Evolutionary conservation across 208 protist genomes (phyloP), one percentile per base, ranked within the genome.

Genomic region (Tritrichomonas foetus): DNA sequence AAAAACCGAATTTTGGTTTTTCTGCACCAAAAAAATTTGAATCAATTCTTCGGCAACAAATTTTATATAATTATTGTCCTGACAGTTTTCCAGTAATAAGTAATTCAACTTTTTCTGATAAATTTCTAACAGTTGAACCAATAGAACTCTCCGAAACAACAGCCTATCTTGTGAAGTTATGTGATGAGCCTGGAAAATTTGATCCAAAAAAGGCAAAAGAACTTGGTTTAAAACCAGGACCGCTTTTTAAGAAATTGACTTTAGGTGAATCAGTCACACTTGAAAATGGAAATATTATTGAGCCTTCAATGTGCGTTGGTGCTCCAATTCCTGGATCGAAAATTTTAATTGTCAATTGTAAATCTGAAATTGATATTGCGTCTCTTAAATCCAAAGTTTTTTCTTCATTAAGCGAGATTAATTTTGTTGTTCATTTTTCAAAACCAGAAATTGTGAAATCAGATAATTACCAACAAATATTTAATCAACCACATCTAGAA

Each of bases 371-470:
- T 11, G 47, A 57, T 14, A 33, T 89, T 16, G 27, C 3, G 3
- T 11, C 20, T 11, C 64, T 69, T 11, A n/a, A n/a, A n/a, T 25
- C 64, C 3, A 16, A 16, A 5, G 53, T 61, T 16, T 61, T 61
- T 16, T 5, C 53, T 5, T 8, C 13, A 5, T 30, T 16, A 5
- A 69, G 27, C 27, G n/a, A 3, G 20, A n/a, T n/a, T 30, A 25
- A 69, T 30, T 11, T 69, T n/a, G n/a, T 84, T 30, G 74, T 84
- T 53, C 74, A 84, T n/a, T 84, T 84, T 22, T n/a, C 74, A n/a
- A 13, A 3, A 11, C 74, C 74, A 11, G 16, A 53, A 11, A 1
- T 84, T 0, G 20, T 84, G 14, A 13, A 9, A 25, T 3, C 3
- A 49, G 20, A 9, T 8, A 1, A 25, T 9, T 84, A 84, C 44